Evolutionary conservation across 2,329 filamentous ascomycete genomes (phyloP).

Genomic region (Trichoderma citrinoviride): DNA sequence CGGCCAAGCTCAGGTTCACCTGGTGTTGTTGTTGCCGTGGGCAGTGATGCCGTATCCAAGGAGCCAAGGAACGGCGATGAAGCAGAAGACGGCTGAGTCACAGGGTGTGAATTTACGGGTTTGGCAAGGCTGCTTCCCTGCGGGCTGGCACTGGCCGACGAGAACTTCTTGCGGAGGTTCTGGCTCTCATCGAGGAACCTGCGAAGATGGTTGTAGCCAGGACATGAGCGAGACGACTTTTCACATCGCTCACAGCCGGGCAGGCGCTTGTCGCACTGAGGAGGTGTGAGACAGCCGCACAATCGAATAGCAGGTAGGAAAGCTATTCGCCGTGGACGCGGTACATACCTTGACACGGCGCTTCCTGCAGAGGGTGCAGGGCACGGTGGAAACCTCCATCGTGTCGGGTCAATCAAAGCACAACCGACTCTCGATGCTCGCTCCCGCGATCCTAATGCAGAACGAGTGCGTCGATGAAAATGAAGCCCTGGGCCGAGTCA

Average conservation of each 20-base stretch:
- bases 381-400: constrained; percentile 23
- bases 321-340: background rate
- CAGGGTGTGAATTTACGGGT: background rate
- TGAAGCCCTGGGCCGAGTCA: background rate
- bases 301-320: background rate
- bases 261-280: constrained; percentile 25
- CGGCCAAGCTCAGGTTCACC: background rate
- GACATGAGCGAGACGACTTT: constrained; percentile 23
- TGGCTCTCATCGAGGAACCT: constrained; percentile 25
- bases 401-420: background rate
- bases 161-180: constrained; percentile 23
- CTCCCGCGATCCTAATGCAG: constrained; percentile 16
- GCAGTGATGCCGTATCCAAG: background rate
- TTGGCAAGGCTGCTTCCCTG: background rate
- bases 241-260: constrained; percentile 24
- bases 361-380: constrained; percentile 24
- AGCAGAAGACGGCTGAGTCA: background rate
- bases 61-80: background rate
- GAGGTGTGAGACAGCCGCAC: constrained; percentile 2
- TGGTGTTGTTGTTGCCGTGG: background rate
- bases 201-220: constrained; percentile 25
- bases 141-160: background rate
- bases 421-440: background rate
- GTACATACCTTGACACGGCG: constrained; percentile 25
- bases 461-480: constrained; percentile 6